Conservation (phyloP, 2,329 filamentous ascomycete species). For the Paraphaeosphaeria minitans region DNA sequence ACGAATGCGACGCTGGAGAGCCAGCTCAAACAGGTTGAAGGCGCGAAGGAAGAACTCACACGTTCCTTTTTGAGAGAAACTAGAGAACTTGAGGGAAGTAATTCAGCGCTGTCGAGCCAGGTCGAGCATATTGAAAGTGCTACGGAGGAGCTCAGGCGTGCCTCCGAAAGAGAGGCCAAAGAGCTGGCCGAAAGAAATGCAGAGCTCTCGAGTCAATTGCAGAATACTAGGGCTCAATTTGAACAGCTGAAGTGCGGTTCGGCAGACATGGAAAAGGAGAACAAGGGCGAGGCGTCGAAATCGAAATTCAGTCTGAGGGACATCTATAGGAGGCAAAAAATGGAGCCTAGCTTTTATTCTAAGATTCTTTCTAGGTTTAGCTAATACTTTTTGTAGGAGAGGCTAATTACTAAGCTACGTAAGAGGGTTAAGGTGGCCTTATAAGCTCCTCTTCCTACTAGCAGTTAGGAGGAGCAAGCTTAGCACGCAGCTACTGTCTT, state of each 20-base stretch:
- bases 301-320: constrained; percentile 13
- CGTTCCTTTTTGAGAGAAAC: neutral
- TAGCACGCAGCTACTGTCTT: too few species aligned
- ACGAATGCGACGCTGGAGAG: constrained; percentile 10
- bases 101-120: constrained; percentile 9
- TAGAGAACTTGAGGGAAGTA: constrained; percentile 1
- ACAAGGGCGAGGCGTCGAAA: constrained; percentile 11
- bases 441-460: too few species aligned
- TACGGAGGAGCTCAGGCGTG: neutral
- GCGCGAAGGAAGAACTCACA: neutral
- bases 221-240: constrained; percentile 7
- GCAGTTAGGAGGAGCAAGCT: too few species aligned
- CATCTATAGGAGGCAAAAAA: constrained; percentile 11
- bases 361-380: too few species aligned
- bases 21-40: neutral
- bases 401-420: too few species aligned
- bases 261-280: constrained; percentile 9
- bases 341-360: too few species aligned
- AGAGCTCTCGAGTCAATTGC: constrained; percentile 10
- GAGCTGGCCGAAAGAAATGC: constrained; percentile 6
- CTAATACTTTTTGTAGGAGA: too few species aligned
- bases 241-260: constrained; percentile 9
- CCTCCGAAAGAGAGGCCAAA: neutral
- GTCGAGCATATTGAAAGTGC: neutral
- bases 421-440: too few species aligned